Conservation (phyloP, 2,329 filamentous ascomycete species). For the Penicillium concentricum region DNA sequence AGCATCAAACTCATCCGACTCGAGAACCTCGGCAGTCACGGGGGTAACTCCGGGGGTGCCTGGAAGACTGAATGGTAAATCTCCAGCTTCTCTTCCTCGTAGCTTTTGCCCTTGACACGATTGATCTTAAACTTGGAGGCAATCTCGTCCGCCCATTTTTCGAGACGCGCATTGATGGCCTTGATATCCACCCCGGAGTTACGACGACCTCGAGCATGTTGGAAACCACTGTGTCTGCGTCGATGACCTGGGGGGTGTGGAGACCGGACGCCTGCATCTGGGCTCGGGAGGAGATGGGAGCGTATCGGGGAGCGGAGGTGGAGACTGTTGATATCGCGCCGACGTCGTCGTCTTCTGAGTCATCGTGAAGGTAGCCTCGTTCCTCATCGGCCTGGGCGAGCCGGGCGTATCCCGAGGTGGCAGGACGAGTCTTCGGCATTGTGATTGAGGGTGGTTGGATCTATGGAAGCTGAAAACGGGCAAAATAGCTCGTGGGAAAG, state of each 20-base stretch:
- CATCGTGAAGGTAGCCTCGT: constrained; percentile 54
- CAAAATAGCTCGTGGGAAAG: constrained; percentile 1
- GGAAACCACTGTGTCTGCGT: constrained; percentile 51
- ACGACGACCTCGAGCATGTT: constrained; percentile 57
- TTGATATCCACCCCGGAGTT: constrained; percentile 94
- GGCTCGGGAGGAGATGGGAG: constrained; percentile 52
- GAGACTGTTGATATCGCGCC: constrained; percentile 55
- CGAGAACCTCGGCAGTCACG: constrained; percentile 71
- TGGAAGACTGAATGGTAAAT: constrained; percentile 98
- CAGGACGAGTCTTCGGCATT: constrained; percentile 68
- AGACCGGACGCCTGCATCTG: constrained; percentile 51
- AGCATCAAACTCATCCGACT: constrained; percentile 58
- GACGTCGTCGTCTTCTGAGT: constrained; percentile 67
- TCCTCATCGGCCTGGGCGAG: constrained; percentile 75
- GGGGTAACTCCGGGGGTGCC: constrained; percentile 84
- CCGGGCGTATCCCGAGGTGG: constrained; percentile 80
- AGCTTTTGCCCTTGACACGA: constrained; percentile 68
- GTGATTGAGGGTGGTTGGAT: constrained; percentile 30
- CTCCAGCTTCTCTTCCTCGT: constrained; percentile 83
- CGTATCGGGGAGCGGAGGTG: constrained; percentile 60
- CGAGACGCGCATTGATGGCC: constrained; percentile 91
- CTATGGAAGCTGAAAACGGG: constrained; percentile 5
- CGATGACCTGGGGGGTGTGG: constrained; percentile 41
- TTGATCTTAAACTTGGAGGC: constrained; percentile 92
- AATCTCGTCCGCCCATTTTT: constrained; percentile 97